Conservation (phyloP, 768 basidiomycete genomes). For the Hirschioporus abietinus region DNA sequence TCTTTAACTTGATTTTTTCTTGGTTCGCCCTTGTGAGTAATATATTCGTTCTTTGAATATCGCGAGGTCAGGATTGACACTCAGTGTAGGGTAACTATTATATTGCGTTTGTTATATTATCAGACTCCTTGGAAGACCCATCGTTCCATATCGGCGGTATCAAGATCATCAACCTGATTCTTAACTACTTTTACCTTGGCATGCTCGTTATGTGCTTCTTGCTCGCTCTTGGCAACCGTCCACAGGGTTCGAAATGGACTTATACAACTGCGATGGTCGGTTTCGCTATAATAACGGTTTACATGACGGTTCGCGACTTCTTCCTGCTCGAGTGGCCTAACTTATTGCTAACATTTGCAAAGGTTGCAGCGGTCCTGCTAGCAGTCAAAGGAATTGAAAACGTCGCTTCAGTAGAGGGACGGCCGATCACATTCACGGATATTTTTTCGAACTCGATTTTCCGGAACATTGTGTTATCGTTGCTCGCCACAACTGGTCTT, state of each 20-base stretch:
- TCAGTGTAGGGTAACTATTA: conserved; percentile 74
- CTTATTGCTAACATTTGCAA: conserved; percentile 11
- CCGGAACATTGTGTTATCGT: conserved; percentile 79
- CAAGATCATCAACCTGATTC: conserved; percentile 64
- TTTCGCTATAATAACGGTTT: conserved; percentile 88
- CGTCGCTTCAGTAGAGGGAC: conserved; percentile 41
- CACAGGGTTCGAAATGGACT: conserved; percentile 83
- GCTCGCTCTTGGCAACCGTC: conserved; percentile 83
- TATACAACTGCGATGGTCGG: conserved; percentile 85
- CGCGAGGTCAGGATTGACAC: neutral
- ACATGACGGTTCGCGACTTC: conserved; percentile 73
- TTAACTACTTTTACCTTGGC: conserved; percentile 86
- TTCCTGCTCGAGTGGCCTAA: conserved; percentile 4
- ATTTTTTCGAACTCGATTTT: conserved; percentile 79
- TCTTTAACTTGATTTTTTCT: conserved; percentile 87
- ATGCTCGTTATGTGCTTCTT: conserved; percentile 85
- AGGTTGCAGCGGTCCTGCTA: conserved; percentile 76
- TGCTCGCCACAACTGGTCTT: conserved; percentile 84
- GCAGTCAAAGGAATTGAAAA: conserved; percentile 75
- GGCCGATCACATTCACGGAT: conserved; percentile 45
- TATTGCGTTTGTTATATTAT: conserved; percentile 80
- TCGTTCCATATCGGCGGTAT: conserved; percentile 55
- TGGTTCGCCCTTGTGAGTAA: conserved; percentile 77
- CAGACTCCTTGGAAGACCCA: conserved; percentile 65
- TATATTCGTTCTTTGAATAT: neutral